Conservation (phyloP, 2,329 filamentous ascomycete genomes). For the Penicillium sp. region DNA sequence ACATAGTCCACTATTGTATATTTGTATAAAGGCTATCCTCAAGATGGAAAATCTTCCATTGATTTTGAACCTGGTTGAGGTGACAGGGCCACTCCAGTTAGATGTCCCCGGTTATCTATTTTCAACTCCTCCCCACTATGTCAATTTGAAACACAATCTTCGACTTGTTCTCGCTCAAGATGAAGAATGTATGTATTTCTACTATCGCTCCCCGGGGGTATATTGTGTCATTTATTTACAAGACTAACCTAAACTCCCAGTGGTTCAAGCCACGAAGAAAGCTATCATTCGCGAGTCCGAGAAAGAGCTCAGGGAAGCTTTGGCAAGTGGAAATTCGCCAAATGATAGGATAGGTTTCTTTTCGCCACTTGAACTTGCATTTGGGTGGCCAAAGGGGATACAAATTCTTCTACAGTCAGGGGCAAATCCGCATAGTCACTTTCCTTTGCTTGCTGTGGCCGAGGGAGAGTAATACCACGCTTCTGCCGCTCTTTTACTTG, state of each 20-base stretch:
- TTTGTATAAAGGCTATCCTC: not conserved
- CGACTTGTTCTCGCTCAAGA: not conserved
- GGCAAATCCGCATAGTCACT: not conserved
- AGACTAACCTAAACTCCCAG: not conserved
- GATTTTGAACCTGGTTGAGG: not conserved
- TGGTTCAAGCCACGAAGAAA: not conserved
- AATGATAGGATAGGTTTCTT: not conserved
- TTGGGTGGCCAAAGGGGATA: slow-evolving; percentile 8
- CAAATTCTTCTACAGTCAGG: slow-evolving; percentile 5
- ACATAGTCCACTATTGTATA: not conserved
- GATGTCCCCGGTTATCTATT: fast-evolving
- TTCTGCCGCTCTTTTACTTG: not conserved
- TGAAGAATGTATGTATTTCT: not conserved
- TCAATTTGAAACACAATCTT: slow-evolving; percentile 1
- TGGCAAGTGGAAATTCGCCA: not conserved
- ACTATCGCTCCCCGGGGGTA: too few species aligned
- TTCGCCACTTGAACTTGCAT: slow-evolving; percentile 1
- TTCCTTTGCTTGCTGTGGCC: not conserved
- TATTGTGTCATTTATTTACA: too few species aligned
- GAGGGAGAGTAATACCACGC: not conserved
- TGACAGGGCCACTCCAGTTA: not conserved
- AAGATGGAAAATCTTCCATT: not conserved
- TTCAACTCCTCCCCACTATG: not conserved
- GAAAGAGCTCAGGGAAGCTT: not conserved
- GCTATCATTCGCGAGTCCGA: slow-evolving; percentile 5